Base-by-base conservation (phyloP, 1,139 yeast genomes). In the Suhomyces anneliseae region DNA sequence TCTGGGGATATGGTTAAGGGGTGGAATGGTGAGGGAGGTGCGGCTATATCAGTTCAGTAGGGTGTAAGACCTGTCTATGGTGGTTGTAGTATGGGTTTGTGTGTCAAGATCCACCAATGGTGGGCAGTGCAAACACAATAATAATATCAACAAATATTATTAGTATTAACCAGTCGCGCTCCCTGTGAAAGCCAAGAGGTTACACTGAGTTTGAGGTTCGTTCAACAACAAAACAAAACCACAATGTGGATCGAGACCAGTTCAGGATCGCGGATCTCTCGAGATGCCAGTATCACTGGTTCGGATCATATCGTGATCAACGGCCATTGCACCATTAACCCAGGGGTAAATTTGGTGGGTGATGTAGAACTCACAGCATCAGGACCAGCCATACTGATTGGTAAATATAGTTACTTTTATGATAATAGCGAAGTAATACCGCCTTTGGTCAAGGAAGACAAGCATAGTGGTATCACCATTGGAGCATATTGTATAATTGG, bases 401-500 rank as follows among this genome's bases (percentile, higher is more conserved):
- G 89, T 4, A 74, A 77, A 54, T 78, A 71, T 62, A 72, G 82
- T 48, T 72, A 65, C 48, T 50, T 82, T 3, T 74, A 64, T 3
- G 45, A 55, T 7, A 52, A 59, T 5, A 61, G 68, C 29, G 46
- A 48, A 6, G 59, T 79, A 0, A 51, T 47, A 0, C 81, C 81
- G 0, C 73, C 79, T 1, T 44, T 57, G 7, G 32, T 57, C 27
- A 54, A 53, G 36, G 53, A 54, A 10, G 52, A 14, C 47, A 46
- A 41, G 40, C 59, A 68, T 45, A 64, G 68, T 4, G 67, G 71
- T 0, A 58, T 76, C 8, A 69, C 73, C 40, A 69, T 87, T 8
- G 93, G 92, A 0, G 79, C 83, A 8, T 83, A 76, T 57, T 79
- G 81, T 8, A 68, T 75, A 19, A 65, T 87, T 2, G 90, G 88